phyloP scores from a whole-genome alignment of 148 eudicot genomes.

The Rhododendron griersonianum region DNA sequence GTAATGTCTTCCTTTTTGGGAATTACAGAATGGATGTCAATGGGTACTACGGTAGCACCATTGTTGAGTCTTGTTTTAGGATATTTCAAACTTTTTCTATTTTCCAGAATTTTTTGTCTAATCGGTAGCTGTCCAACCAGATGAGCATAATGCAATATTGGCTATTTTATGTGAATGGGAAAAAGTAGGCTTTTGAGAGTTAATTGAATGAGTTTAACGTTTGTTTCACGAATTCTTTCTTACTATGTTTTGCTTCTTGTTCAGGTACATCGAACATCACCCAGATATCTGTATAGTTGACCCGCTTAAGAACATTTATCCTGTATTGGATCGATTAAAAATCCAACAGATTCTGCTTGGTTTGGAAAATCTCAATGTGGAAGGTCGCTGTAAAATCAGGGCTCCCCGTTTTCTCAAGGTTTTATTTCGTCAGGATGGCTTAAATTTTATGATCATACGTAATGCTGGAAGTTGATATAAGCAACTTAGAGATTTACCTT shows the following conservation, averaged over 20 bases:
- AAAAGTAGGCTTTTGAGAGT: neutral
- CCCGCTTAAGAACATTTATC: constrained; percentile 62
- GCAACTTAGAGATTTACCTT: neutral
- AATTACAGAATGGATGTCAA: neutral
- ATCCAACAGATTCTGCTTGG: constrained; percentile 73
- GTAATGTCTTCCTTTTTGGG: neutral
- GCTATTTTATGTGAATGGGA: neutral
- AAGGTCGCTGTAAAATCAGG: constrained; percentile 56
- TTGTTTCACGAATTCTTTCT: neutral
- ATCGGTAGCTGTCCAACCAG: neutral
- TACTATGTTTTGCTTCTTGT: constrained; percentile 9
- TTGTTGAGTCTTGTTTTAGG: neutral
- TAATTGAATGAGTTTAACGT: neutral
- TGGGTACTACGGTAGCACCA: neutral
- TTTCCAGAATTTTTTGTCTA: neutral
- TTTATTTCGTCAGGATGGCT: constrained; percentile 6
- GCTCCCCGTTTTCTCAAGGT: constrained; percentile 83
- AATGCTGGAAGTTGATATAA: constrained; percentile 2
- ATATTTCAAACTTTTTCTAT: neutral
- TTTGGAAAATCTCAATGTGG: constrained; percentile 43
- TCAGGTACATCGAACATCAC: constrained; percentile 55
- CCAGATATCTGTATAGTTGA: constrained; percentile 66
- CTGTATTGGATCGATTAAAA: constrained; percentile 74
- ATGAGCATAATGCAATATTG: neutral
- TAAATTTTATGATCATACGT: neutral